Conservation (phyloP, 2,329 filamentous ascomycete species). For the Ophiostoma australiae region DNA sequence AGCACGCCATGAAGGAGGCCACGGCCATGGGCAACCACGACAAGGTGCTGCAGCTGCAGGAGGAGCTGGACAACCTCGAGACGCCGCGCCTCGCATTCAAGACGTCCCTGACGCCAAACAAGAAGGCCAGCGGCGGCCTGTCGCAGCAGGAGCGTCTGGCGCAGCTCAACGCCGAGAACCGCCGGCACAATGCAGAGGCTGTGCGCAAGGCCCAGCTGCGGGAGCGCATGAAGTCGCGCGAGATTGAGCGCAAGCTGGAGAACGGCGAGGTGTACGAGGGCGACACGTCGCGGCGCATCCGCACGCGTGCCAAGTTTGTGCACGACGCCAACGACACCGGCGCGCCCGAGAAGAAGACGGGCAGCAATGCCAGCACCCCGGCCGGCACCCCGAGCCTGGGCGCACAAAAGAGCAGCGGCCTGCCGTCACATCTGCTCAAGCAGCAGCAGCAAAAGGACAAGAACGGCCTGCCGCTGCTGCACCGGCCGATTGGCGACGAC, state of each 20-base stretch:
- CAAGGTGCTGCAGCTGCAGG: conserved; percentile 50
- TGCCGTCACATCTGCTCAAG: conserved; percentile 51
- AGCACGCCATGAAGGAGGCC: conserved; percentile 62
- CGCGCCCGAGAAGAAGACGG: conserved; percentile 38
- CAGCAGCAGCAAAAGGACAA: conserved; percentile 53
- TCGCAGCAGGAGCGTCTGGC: conserved; percentile 77
- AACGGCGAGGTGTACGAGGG: conserved; percentile 58
- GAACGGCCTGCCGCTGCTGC: conserved; percentile 62
- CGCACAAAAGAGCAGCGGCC: conserved; percentile 38
- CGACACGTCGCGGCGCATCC: conserved; percentile 57
- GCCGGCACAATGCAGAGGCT: conserved; percentile 76
- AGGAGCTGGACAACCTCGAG: conserved; percentile 58
- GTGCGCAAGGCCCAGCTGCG: conserved; percentile 86
- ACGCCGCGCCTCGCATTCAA: conserved; percentile 69
- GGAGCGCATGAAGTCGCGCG: conserved; percentile 62
- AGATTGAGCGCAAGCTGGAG: conserved; percentile 56
- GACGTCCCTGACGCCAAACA: conserved; percentile 54
- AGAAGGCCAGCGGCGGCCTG: conserved; percentile 41
- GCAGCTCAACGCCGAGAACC: conserved; percentile 77
- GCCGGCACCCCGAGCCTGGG: conserved; percentile 33
- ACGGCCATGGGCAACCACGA: conserved; percentile 58
- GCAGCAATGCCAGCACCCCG: conserved; percentile 42
- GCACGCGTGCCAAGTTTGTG: conserved; percentile 63
- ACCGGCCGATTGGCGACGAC: conserved; percentile 79
- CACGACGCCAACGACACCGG: conserved; percentile 54